A percentile compares a stretch with the other conserved stretches of the same genome.
Conservation (phyloP, 257 asterid species). For the Nicotiana obtusifolia region DNA sequence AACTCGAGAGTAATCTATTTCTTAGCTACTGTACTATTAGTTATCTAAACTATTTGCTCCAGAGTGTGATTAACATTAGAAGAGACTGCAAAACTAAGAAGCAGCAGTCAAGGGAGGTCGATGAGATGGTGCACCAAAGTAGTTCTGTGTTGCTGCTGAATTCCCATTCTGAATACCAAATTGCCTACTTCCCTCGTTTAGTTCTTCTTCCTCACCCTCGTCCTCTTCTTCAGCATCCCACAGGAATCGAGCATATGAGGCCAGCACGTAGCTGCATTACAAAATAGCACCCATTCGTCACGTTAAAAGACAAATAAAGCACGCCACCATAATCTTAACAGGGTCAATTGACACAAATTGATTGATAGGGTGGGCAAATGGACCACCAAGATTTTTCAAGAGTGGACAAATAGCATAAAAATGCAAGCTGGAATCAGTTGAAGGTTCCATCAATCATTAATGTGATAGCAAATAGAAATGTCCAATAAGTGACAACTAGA, state of each 20-base stretch:
- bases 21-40: neutral
- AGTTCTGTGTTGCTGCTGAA: slow-evolving; percentile 17
- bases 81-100: slow-evolving; percentile 8
- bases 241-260: slow-evolving; percentile 82
- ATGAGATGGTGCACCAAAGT: slow-evolving; percentile 20
- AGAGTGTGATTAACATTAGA: neutral
- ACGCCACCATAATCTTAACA: neutral
- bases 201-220: slow-evolving; percentile 26
- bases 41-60: neutral
- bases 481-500: neutral
- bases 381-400: neutral
- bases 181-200: slow-evolving; percentile 20
- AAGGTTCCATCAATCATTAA: neutral
- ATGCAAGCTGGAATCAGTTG: neutral
- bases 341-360: no score
- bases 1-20: neutral
- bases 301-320: neutral
- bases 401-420: neutral
- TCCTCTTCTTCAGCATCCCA: slow-evolving; percentile 76
- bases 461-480: neutral
- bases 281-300: neutral
- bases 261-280: slow-evolving; percentile 55
- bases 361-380: neutral
- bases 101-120: slow-evolving; percentile 52
- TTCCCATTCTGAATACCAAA: slow-evolving; percentile 18